Evolutionary conservation across 2,329 filamentous ascomycete genomes (phyloP).

Genomic region (Cladophialophora immunda): DNA sequence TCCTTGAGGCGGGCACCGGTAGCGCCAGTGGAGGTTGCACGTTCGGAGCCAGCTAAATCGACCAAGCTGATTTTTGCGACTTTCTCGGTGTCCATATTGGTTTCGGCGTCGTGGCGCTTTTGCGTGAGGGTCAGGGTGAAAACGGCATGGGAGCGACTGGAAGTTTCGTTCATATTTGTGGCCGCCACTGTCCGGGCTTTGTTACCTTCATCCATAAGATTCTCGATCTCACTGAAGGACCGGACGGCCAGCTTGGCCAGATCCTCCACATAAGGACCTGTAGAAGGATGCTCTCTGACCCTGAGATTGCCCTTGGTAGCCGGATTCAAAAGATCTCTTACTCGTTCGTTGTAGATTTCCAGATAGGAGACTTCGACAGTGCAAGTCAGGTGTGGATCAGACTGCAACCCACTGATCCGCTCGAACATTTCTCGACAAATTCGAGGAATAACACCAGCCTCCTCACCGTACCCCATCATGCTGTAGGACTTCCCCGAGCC

Average conservation of each 20-base stretch:
- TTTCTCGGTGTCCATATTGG: constrained; percentile 97
- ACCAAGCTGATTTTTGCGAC: constrained; percentile 98
- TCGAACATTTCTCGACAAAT: constrained; percentile 99
- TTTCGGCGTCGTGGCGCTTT: constrained; percentile 88
- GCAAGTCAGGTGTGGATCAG: constrained; percentile 81
- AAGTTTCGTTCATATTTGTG: constrained; percentile 99
- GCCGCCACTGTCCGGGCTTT: constrained; percentile 97
- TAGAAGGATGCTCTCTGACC: constrained; percentile 96
- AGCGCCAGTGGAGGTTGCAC: constrained; percentile 95
- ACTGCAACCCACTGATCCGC: constrained; percentile 74
- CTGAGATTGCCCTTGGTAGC: constrained; percentile 95
- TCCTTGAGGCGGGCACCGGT: constrained; percentile 95
- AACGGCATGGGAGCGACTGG: constrained; percentile 95
- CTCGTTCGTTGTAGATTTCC: constrained; percentile 98
- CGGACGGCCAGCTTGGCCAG: constrained; percentile 93
- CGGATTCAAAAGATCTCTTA: constrained; percentile 93
- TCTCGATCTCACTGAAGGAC: constrained; percentile 93
- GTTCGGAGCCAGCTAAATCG: constrained; percentile 95
- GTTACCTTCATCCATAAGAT: constrained; percentile 99
- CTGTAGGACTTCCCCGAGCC: constrained; percentile 99
- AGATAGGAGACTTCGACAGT: constrained; percentile 98
- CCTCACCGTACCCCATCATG: constrained; percentile 99
- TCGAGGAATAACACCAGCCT: constrained; percentile 92
- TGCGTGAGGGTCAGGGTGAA: constrained; percentile 97
- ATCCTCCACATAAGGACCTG: constrained; percentile 97